Percentiles rank a stretch among this genome's conserved stretches.
Evolutionary conservation across 2,329 filamentous ascomycete species (phyloP).

Genomic region (Penicillium vulpinum): DNA sequence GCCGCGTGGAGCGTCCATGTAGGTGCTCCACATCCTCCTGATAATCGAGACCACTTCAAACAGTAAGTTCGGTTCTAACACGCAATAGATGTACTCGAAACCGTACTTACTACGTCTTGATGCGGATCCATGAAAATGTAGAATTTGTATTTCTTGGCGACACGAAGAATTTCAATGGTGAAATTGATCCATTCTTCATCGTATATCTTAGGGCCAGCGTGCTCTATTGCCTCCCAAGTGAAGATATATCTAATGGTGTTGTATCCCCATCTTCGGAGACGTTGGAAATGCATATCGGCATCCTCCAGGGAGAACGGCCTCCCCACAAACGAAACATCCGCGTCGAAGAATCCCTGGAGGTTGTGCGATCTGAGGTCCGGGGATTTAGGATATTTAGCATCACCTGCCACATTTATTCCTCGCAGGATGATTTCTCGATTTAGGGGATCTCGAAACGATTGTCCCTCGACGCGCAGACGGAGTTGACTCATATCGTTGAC

Average conservation of each 20-base stretch:
- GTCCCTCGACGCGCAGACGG: constrained; percentile 79
- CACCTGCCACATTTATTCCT: constrained; percentile 90
- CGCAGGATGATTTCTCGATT: constrained; percentile 84
- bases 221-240: constrained; percentile 97
- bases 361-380: constrained; percentile 82
- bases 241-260: constrained; percentile 97
- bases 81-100: too few relatives aligned
- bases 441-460: constrained; percentile 75
- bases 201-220: constrained; percentile 83
- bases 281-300: constrained; percentile 80
- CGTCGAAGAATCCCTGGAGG: constrained; percentile 80
- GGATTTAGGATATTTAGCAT: constrained; percentile 81
- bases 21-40: constrained; percentile 90
- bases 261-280: constrained; percentile 86
- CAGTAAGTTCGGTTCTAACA: constrained; percentile 24
- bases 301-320: constrained; percentile 82
- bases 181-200: constrained; percentile 92
- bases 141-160: constrained; percentile 87
- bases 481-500: constrained; percentile 42
- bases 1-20: constrained; percentile 98
- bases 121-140: constrained; percentile 99
- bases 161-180: constrained; percentile 78
- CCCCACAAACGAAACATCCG: constrained; percentile 85
- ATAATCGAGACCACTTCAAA: constrained; percentile 82
- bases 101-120: constrained; percentile 78